Evolutionary conservation across 2,329 filamentous ascomycete species (phyloP).

Genomic region (Colletotrichum cereale): DNA sequence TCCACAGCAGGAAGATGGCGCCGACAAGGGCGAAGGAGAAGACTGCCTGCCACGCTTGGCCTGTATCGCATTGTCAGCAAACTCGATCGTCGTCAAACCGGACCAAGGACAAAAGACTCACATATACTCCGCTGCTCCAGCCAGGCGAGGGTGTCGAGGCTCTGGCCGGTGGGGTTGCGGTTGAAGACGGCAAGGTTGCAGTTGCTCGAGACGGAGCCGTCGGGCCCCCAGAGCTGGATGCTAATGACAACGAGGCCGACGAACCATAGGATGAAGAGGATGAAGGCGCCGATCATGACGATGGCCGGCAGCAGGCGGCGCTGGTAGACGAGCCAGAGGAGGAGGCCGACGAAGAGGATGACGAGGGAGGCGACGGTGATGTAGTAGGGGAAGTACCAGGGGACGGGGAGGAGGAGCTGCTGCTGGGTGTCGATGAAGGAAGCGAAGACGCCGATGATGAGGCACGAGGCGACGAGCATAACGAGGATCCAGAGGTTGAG

Average conservation of each 20-base stretch:
- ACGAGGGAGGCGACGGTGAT: slow-evolving; percentile 70
- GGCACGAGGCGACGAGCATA: slow-evolving; percentile 70
- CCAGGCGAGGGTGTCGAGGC: slow-evolving; percentile 70
- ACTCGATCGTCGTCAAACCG: not conserved
- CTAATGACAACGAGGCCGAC: slow-evolving; percentile 73
- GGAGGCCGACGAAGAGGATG: slow-evolving; percentile 74
- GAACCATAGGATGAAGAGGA: slow-evolving; percentile 77
- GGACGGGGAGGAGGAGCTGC: slow-evolving; percentile 65
- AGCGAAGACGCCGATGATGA: slow-evolving; percentile 72
- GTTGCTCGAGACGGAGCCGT: slow-evolving; percentile 68
- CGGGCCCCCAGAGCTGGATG: slow-evolving; percentile 73
- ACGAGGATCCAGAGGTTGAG: slow-evolving; percentile 77
- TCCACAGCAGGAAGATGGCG: slow-evolving; percentile 72
- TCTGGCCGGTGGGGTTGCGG: slow-evolving; percentile 63
- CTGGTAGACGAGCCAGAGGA: slow-evolving; percentile 73
- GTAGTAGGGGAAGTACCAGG: slow-evolving; percentile 78
- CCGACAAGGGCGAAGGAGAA: slow-evolving; percentile 74
- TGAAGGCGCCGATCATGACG: slow-evolving; percentile 73
- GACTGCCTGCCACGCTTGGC: slow-evolving; percentile 73
- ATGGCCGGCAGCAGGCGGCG: slow-evolving; percentile 71
- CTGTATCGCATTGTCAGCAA: slow-evolving; percentile 48
- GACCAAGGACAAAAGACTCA: slow-evolving; percentile 52
- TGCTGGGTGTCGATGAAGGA: slow-evolving; percentile 71
- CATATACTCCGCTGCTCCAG: slow-evolving; percentile 74
- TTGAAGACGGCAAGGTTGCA: slow-evolving; percentile 71